Conservation (phyloP, 2,329 filamentous ascomycete genomes). For the Helminthosporium solani region DNA sequence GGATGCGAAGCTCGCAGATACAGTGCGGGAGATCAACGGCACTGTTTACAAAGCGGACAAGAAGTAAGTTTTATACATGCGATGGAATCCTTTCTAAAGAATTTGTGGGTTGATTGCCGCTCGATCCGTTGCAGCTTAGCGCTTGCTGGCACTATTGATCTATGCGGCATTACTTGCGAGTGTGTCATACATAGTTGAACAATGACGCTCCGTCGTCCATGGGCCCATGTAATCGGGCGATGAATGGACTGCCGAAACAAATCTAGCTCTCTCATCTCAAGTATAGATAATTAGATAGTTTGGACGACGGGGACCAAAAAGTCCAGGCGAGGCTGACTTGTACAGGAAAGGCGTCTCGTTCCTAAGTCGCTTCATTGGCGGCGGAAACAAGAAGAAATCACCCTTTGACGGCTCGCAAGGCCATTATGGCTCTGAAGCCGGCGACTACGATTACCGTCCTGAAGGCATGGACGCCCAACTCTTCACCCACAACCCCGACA, state of each 20-base stretch:
- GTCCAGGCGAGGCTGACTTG: slow-evolving; percentile 14
- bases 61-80: slow-evolving; percentile 44
- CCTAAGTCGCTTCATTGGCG: slow-evolving; percentile 80
- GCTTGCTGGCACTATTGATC: background rate
- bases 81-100: background rate
- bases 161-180: background rate
- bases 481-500: slow-evolving; percentile 73
- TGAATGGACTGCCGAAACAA: background rate
- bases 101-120: background rate
- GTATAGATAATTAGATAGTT: slow-evolving; percentile 33
- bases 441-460: slow-evolving; percentile 59
- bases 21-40: slow-evolving; percentile 21
- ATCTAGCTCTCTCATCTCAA: background rate
- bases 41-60: slow-evolving; percentile 31
- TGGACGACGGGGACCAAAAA: slow-evolving; percentile 13
- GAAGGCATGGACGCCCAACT: slow-evolving; percentile 82
- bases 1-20: slow-evolving; percentile 34
- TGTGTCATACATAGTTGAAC: background rate
- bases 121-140: background rate
- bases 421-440: slow-evolving; percentile 70
- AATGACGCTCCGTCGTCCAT: too few species aligned
- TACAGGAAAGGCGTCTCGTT: slow-evolving; percentile 84
- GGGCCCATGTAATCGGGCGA: too few species aligned
- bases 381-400: slow-evolving; percentile 72
- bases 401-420: slow-evolving; percentile 47